phyloP scores from a whole-genome alignment of 179 eudicot genomes.

The Heliamphora pulchella region DNA sequence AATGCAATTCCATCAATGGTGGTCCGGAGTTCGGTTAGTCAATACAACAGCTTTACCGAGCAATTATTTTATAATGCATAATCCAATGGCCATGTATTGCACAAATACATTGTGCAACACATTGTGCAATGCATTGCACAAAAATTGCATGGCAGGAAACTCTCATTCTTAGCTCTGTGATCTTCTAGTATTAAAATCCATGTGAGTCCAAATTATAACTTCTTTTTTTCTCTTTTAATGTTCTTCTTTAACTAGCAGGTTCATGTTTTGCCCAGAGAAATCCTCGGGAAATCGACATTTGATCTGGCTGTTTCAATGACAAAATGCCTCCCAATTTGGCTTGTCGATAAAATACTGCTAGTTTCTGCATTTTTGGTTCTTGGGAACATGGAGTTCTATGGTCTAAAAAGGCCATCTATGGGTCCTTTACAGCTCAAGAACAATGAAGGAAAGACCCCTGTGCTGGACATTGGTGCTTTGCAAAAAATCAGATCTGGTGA shows the following conservation, averaged over 20 bases:
- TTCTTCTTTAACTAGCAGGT: slow-evolving; percentile 36
- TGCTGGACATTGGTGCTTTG: slow-evolving; percentile 72
- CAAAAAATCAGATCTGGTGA: slow-evolving; percentile 66
- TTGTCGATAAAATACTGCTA: slow-evolving; percentile 64
- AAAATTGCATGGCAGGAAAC: too few species aligned
- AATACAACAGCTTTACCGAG: too few species aligned
- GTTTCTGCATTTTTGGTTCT: slow-evolving; percentile 40
- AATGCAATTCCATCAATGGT: slow-evolving; percentile 65
- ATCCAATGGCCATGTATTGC: neutral
- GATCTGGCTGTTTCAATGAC: slow-evolving; percentile 57
- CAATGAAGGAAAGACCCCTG: slow-evolving; percentile 86
- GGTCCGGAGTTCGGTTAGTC: slow-evolving; percentile 85
- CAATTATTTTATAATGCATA: neutral
- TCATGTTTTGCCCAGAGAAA: slow-evolving; percentile 85
- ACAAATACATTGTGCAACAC: too few species aligned
- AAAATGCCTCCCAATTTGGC: slow-evolving; percentile 54
- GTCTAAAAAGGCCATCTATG: slow-evolving; percentile 64
- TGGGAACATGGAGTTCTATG: slow-evolving; percentile 69
- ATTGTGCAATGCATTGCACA: too few species aligned
- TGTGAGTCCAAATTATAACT: neutral
- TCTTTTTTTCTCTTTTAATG: neutral
- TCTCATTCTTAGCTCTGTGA: too few species aligned
- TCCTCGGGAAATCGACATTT: slow-evolving; percentile 72
- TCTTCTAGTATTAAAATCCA: neutral
- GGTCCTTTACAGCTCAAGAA: slow-evolving; percentile 87